phyloP scores from a whole-genome alignment of 441 rosid species.

The Brassica hybrid region DNA sequence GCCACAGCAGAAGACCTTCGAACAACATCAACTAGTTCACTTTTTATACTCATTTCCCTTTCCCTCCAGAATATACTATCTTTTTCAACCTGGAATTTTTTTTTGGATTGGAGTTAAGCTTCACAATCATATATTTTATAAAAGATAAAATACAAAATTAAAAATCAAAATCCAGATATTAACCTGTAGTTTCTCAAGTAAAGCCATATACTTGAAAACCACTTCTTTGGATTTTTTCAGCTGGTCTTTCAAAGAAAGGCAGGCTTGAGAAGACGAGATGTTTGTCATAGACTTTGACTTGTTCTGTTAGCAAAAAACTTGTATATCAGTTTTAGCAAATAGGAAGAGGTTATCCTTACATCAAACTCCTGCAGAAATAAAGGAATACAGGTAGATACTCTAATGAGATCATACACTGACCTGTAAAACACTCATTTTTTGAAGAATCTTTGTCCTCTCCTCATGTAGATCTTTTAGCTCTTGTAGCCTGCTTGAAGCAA shows the following conservation, averaged over 20 bases:
- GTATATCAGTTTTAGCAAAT: slow-evolving; percentile 42
- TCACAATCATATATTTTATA: slow-evolving; percentile 31
- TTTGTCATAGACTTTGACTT: slow-evolving; percentile 69
- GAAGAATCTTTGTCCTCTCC: slow-evolving; percentile 72
- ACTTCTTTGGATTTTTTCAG: slow-evolving; percentile 78
- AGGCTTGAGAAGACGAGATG: slow-evolving; percentile 76
- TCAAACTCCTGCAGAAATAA: slow-evolving; percentile 15
- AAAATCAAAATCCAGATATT: slow-evolving; percentile 67
- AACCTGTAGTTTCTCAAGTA: slow-evolving; percentile 96
- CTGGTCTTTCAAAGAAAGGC: slow-evolving; percentile 69
- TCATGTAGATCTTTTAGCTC: slow-evolving; percentile 78
- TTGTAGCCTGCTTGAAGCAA: slow-evolving; percentile 68
- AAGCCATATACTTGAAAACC: slow-evolving; percentile 68
- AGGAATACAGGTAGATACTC: slow-evolving; percentile 6
- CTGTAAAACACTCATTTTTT: slow-evolving; percentile 65
- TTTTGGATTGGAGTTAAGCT: slow-evolving; percentile 35
- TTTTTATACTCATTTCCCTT: slow-evolving; percentile 75
- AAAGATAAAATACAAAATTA: slow-evolving; percentile 46
- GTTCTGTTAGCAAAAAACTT: slow-evolving; percentile 62
- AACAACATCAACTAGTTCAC: slow-evolving; percentile 75
- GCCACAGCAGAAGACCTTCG: slow-evolving; percentile 72
- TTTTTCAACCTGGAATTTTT: slow-evolving; percentile 77
- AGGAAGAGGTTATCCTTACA: slow-evolving; percentile 22
- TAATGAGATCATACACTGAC: slow-evolving; percentile 47
- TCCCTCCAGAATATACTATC: slow-evolving; percentile 88